Evolutionary conservation across 352 stramenopile species (phyloP).

Genomic region (Phytophthora capsici): DNA sequence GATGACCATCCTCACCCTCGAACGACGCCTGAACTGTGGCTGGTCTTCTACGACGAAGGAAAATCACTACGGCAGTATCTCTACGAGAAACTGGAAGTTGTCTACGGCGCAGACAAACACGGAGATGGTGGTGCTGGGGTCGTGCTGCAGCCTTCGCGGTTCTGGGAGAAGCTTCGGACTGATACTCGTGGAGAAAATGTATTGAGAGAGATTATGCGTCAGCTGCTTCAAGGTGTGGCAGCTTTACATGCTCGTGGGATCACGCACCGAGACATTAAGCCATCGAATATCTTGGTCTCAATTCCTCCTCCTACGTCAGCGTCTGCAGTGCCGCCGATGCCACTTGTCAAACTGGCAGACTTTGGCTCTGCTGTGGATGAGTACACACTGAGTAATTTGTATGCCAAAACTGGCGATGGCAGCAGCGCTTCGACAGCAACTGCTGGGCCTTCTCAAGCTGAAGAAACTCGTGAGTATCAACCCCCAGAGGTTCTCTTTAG

Average conservation of each 20-base stretch:
- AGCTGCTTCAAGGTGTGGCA: constrained; percentile 92
- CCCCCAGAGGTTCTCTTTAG: constrained; percentile 92
- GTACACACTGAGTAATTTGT: constrained; percentile 78
- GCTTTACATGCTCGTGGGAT: constrained; percentile 91
- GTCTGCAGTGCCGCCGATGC: constrained; percentile 25
- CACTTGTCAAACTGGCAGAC: constrained; percentile 82
- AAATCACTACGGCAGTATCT: constrained; percentile 88
- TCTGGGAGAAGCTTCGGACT: constrained; percentile 77
- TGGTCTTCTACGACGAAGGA: constrained; percentile 92
- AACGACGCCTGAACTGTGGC: constrained; percentile 75
- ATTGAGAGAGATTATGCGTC: constrained; percentile 93
- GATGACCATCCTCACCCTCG: constrained; percentile 10
- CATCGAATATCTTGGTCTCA: constrained; percentile 80
- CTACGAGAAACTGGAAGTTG: constrained; percentile 68
- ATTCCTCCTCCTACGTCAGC: constrained; percentile 23
- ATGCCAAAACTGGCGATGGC: constrained; percentile 50
- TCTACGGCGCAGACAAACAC: constrained; percentile 29
- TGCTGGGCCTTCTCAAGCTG: constrained; percentile 82
- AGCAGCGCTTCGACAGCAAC: constrained; percentile 61
- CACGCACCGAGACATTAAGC: constrained; percentile 90
- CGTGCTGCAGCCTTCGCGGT: constrained; percentile 75
- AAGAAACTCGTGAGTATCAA: constrained; percentile 96
- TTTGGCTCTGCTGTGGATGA: constrained; percentile 90
- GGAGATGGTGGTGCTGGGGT: constrained; percentile 36
- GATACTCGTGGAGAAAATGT: constrained; percentile 63